A percentile compares a stretch with the other conserved stretches of the same genome.
phyloP scores from a whole-genome alignment of 2,329 filamentous ascomycete species.

The Neonectria hederae region DNA sequence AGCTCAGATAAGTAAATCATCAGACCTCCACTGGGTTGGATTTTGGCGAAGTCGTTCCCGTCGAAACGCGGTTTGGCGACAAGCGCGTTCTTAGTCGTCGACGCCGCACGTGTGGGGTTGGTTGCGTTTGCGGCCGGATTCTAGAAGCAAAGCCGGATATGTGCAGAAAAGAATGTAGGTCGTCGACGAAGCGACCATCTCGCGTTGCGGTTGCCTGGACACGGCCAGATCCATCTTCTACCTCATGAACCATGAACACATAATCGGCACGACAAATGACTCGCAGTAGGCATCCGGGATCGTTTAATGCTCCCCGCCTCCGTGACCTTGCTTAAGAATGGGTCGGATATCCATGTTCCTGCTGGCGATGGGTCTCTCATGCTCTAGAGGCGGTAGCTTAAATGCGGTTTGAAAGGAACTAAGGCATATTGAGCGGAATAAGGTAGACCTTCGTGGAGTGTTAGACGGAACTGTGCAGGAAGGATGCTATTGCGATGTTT shows the following conservation, averaged over 20 bases:
- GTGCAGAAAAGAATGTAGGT: constrained; percentile 1
- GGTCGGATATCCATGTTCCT: not conserved
- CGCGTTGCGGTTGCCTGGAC: not conserved
- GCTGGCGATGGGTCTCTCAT: not conserved
- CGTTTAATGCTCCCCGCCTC: not conserved
- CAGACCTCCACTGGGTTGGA: not conserved
- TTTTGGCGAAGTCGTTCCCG: constrained; percentile 5
- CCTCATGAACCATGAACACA: not conserved
- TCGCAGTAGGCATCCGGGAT: not conserved
- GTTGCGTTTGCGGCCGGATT: constrained; percentile 14
- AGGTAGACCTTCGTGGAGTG: not conserved
- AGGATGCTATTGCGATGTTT: not conserved
- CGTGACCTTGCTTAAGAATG: not conserved
- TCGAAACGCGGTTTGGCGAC: constrained; percentile 12
- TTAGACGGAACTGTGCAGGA: not conserved
- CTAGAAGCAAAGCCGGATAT: constrained; percentile 7
- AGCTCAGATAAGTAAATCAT: constrained; percentile 2
- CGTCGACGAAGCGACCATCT: constrained; percentile 12
- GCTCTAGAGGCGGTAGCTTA: not conserved
- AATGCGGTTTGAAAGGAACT: not conserved
- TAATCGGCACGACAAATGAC: not conserved
- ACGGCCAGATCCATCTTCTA: constrained; percentile 3
- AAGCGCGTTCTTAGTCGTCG: constrained; percentile 11
- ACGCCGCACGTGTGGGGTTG: constrained; percentile 20
- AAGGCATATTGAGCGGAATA: not conserved